Evolutionary conservation across 2,329 filamentous ascomycete genomes (phyloP), one percentile per base, ranked within the genome.

Genomic region (Colletotrichum sidae): DNA sequence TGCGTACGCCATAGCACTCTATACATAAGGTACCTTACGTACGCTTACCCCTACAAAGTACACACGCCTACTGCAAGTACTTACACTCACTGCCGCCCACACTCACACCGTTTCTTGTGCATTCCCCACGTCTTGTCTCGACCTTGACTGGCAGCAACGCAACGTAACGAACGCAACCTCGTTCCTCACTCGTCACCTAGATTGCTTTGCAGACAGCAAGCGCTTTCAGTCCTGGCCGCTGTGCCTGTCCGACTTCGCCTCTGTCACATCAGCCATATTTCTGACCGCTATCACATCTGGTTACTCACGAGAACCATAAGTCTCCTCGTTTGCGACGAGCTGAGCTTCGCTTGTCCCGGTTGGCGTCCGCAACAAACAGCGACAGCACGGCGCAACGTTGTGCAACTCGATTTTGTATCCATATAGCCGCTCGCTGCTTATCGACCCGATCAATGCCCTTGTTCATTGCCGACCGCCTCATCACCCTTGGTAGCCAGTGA

Each of bases 391-490:
- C 46, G 25, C 37, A n/a, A 35, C 11, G 45, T 25, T 37, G 25
- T 58, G 35, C 51, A 46, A 56, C 35, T 13, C 25, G 25, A 25
- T 25, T 25, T 25, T 25, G 25, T 25, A 10, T 15, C 38, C 38
- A 42, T 33, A 50, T 42, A 33, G 6, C 25, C 42, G 51, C 41
- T 25, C 25, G 52, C 12, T 39, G 49, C 37, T 37, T 56, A 38
- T 62, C 25, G 17, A 45, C 58, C 39, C 45, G 46, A 50, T 58
- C 62, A 65, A 65, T 65, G 59, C 58, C 62, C n/a, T 47, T 47
- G 39, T 52, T 58, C 50, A 35, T 9, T 11, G 17, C 52, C 52
- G 58, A 62, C 57, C 62, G 58, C 39, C 55, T 41, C 35, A 46
- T 56, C 13, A 35, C 52, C 46, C 62, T 62, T 62, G 58, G 25